A percentile compares a stretch with the other conserved stretches of the same genome.
phyloP scores from a whole-genome alignment of 2,329 filamentous ascomycete species.

The Nannizziopsis barbatae region DNA sequence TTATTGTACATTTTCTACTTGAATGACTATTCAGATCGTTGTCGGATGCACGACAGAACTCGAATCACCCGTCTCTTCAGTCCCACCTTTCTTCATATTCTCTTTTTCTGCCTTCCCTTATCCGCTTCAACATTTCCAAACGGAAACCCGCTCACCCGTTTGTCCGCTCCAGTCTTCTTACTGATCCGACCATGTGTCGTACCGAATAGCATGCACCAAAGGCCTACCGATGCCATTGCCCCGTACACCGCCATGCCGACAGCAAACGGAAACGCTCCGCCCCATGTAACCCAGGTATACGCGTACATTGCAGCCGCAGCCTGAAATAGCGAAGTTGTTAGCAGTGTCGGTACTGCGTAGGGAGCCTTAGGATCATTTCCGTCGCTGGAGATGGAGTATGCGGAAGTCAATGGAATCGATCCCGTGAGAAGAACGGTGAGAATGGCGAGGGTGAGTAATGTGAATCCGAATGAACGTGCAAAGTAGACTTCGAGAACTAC shows the following conservation, averaged over 20 bases:
- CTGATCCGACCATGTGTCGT: slow-evolving; percentile 47
- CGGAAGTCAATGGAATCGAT: slow-evolving; percentile 49
- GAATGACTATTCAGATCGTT: too few relatives aligned
- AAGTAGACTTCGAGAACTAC: slow-evolving; percentile 60
- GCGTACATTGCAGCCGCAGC: slow-evolving; percentile 51
- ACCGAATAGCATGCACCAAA: slow-evolving; percentile 54
- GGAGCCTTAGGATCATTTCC: slow-evolving; percentile 43
- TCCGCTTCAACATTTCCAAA: slow-evolving; percentile 51
- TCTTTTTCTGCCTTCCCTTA: slow-evolving; percentile 31
- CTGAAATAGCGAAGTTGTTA: slow-evolving; percentile 58
- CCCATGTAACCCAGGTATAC: slow-evolving; percentile 54
- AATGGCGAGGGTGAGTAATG: slow-evolving; percentile 53
- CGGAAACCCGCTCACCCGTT: slow-evolving; percentile 54
- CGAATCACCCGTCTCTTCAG: too few relatives aligned
- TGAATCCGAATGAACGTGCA: slow-evolving; percentile 57
- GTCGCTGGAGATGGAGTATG: slow-evolving; percentile 33
- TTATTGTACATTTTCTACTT: too few relatives aligned
- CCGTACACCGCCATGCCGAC: slow-evolving; percentile 50
- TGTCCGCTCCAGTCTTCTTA: slow-evolving; percentile 54
- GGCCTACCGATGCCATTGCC: slow-evolving; percentile 48
- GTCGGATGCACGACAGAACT: too few relatives aligned
- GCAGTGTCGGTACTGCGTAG: slow-evolving; percentile 54
- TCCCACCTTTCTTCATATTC: slow-evolving; percentile 1
- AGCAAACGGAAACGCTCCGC: slow-evolving; percentile 47
- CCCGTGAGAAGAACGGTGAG: slow-evolving; percentile 60